Percentiles rank a stretch among this genome's conserved stretches.
Conservation (phyloP, 1,284 basidiomycete species). For the Leccinum griseonigrum region DNA sequence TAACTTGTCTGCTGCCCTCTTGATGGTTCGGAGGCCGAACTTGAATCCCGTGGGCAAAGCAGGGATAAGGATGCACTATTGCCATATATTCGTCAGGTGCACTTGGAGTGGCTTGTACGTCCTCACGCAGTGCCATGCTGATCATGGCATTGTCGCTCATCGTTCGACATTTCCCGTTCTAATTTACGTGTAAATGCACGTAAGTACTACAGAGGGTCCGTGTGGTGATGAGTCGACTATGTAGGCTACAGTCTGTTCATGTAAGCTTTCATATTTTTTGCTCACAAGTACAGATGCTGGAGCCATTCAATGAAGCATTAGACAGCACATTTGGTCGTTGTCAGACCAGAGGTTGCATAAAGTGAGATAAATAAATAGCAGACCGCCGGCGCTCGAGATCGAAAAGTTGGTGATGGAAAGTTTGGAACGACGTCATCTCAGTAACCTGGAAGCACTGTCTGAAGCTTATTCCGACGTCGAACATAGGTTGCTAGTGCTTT, state of each 20-base stretch:
- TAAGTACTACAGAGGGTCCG: slow-evolving; percentile 52
- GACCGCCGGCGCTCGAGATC: slow-evolving; percentile 58
- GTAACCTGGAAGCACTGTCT: slow-evolving; percentile 6
- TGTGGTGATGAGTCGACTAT: slow-evolving; percentile 34
- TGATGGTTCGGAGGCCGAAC: slow-evolving; percentile 43
- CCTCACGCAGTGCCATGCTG: background rate
- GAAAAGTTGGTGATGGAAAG: slow-evolving; percentile 40
- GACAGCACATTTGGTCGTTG: slow-evolving; percentile 71
- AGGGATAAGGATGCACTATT: slow-evolving; percentile 45
- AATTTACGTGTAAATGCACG: slow-evolving; percentile 81
- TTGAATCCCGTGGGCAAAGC: slow-evolving; percentile 32
- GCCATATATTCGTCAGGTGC: slow-evolving; percentile 52
- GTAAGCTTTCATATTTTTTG: background rate
- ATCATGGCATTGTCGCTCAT: slow-evolving; percentile 45
- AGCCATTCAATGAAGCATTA: slow-evolving; percentile 78
- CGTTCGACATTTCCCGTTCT: slow-evolving; percentile 60
- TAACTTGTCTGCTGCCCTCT: slow-evolving; percentile 46
- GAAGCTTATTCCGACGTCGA: background rate
- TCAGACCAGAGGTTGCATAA: slow-evolving; percentile 55
- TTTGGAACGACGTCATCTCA: slow-evolving; percentile 16
- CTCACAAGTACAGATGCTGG: slow-evolving; percentile 49
- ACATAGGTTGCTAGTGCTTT: slow-evolving; percentile 10
- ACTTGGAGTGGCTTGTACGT: background rate
- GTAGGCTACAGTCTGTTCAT: background rate
- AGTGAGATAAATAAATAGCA: slow-evolving; percentile 66